Evolutionary conservation across 306 rosid genomes (phyloP), one percentile per base, ranked within the genome.

Genomic region (Pueraria montana): DNA sequence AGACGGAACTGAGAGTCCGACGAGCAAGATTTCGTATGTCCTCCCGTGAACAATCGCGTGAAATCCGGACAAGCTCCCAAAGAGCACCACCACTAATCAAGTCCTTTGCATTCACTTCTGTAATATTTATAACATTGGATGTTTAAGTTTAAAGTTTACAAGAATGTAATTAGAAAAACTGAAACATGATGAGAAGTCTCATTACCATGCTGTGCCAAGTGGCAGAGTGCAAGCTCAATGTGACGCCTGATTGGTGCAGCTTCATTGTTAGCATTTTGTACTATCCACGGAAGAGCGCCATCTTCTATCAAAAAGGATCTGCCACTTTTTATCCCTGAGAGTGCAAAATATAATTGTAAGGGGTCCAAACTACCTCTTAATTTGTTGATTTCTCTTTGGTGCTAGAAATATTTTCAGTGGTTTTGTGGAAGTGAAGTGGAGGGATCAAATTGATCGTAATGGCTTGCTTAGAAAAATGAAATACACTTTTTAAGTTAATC

Each of bases 231-330:
- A 83, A 96, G 97, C 89, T 96, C 99, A 67, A 96, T 88, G 91
- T 94, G 99, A 86, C 95, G 99, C 88, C 97, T 91, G 87, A 96
- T 94, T 64, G 99, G 97, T n/a, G 98, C 91, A 55, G 95, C 93
- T 86, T 94, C 98, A 8, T 86, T 90, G 23, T 92, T 94, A 66
- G 98, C 97, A 84, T 94, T 92, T 84, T 96, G 98, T 77, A 96
- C 97, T 82, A 96, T 94, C 99, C 99, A 96, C 18, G 97, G 94
- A 81, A 96, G 97, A 27, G 94, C 97, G 30, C 99, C 99, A 73
- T 94, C 99, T 84, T 96, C 98, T 82, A 96, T 89, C 87, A 96
- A 80, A 80, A 96, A 81, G 14, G 99, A 96, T 83, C 89, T 89
- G 26, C 92, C 96, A 83, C 82, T 84, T 83, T 90, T 91, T 77